phyloP scores from a whole-genome alignment of 1,139 yeast species.

The Pichia sp. region DNA sequence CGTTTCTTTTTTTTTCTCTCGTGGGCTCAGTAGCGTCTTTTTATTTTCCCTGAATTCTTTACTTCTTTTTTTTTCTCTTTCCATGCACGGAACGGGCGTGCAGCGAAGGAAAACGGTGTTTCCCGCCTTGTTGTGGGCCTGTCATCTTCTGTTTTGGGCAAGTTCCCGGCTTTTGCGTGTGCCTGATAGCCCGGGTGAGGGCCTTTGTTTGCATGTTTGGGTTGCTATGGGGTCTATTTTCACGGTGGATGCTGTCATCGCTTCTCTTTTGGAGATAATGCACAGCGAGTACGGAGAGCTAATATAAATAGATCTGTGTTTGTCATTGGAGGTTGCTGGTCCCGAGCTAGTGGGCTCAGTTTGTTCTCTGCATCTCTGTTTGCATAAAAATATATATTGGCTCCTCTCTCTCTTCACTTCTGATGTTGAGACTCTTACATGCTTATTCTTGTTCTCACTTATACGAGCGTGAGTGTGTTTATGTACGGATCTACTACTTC shows the following conservation, averaged over 20 bases:
- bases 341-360: neutral
- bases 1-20: neutral
- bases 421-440: no score
- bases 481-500: neutral
- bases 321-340: neutral
- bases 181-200: neutral
- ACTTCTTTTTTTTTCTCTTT: neutral
- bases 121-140: neutral
- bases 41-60: neutral
- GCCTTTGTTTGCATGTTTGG: neutral
- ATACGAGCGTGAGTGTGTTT: neutral
- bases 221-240: neutral
- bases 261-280: neutral
- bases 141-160: neutral
- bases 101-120: neutral
- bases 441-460: no score
- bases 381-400: no score
- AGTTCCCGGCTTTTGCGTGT: neutral
- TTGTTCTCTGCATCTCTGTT: neutral
- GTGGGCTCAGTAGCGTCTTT: conserved; percentile 1
- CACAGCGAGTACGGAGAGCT: neutral
- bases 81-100: neutral
- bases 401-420: no score
- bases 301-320: neutral
- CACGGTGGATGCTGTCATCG: neutral